phyloP scores from a whole-genome alignment of 2,329 filamentous ascomycete species.

The Epichloe sp. region DNA sequence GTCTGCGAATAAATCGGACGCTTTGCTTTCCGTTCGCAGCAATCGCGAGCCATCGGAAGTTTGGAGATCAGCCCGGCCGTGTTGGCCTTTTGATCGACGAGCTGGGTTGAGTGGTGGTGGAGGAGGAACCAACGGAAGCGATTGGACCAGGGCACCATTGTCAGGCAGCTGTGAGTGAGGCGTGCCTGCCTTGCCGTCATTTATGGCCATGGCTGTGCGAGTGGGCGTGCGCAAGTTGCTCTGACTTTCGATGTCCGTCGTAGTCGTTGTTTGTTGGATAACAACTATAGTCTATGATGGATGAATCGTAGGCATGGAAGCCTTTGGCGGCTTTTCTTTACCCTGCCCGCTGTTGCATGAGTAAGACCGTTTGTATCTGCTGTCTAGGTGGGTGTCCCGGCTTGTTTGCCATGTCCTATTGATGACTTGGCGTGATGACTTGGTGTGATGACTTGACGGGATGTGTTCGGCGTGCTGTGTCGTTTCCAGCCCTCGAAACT shows the following conservation, averaged over 20 bases:
- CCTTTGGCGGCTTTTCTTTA: neutral
- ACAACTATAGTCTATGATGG: neutral
- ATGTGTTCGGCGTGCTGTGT: neutral
- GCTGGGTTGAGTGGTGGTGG: constrained; percentile 2
- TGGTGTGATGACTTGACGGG: neutral
- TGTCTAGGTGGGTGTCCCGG: neutral
- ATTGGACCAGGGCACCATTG: neutral
- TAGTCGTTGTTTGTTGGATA: neutral
- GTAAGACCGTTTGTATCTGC: neutral
- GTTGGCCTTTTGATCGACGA: neutral
- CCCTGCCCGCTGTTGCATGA: neutral
- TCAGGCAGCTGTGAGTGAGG: constrained; percentile 1
- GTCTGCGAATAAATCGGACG: constrained; percentile 8
- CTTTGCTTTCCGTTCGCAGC: constrained; percentile 1
- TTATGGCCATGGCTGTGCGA: neutral
- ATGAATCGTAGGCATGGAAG: neutral
- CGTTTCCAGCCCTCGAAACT: neutral
- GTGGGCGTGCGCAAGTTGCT: neutral
- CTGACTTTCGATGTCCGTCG: neutral
- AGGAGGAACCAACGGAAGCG: constrained; percentile 3
- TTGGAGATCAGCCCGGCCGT: neutral
- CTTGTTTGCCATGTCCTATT: neutral
- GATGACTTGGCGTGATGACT: neutral
- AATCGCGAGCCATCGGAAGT: neutral
- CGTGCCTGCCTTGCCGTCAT: neutral